Conservation (phyloP, 192 early-diverging fungal species). For the Podila epicladia region DNA sequence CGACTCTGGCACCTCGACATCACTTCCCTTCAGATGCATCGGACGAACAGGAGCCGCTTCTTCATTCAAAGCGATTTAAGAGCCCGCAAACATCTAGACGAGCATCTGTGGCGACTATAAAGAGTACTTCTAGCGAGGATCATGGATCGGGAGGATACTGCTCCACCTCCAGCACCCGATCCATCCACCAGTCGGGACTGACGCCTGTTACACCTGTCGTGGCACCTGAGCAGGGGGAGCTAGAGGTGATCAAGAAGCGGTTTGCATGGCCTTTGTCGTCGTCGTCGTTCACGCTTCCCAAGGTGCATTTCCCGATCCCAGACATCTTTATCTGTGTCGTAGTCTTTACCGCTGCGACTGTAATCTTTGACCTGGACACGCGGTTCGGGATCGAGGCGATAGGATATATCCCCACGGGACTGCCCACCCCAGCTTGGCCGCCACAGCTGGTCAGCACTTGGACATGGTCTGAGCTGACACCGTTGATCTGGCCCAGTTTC, state of each 20-base stretch:
- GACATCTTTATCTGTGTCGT: conserved; percentile 49
- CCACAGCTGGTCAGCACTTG: conserved; percentile 7
- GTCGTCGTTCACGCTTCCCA: conserved; percentile 6
- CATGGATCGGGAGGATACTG: background rate
- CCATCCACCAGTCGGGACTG: background rate
- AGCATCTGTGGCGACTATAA: background rate
- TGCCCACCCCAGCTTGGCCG: conserved; percentile 33
- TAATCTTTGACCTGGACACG: conserved; percentile 33
- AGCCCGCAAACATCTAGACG: background rate
- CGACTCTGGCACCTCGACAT: background rate
- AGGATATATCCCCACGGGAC: conserved; percentile 43
- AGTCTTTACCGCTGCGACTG: conserved; percentile 36
- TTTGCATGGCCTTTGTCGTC: background rate
- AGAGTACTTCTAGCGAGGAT: background rate
- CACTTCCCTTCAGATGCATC: background rate
- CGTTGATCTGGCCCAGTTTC: conserved; percentile 36
- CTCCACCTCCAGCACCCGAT: background rate
- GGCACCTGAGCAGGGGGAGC: background rate
- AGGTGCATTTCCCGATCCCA: conserved; percentile 46
- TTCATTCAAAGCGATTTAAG: background rate
- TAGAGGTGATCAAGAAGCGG: background rate
- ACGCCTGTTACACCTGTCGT: background rate
- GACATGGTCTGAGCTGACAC: conserved; percentile 9
- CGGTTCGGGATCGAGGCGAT: conserved; percentile 36
- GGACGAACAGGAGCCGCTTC: conserved; percentile 17